Evolutionary conservation across 169 alveolate genomes (phyloP).

Genomic region (Hepatocystis sp.): DNA sequence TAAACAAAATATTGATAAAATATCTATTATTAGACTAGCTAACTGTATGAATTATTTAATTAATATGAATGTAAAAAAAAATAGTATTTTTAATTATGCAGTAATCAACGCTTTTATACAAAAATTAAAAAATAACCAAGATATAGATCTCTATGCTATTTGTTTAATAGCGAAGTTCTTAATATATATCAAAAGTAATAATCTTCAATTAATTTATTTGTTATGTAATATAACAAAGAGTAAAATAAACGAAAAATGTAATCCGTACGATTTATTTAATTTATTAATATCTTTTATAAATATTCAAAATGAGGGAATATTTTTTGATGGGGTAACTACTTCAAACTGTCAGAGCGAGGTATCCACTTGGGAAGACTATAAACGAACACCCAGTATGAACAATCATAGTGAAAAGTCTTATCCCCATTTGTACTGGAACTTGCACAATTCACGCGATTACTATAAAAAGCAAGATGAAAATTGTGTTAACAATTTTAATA

Average conservation of each 20-base stretch:
- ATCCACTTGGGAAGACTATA: not conserved
- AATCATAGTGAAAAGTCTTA: no score
- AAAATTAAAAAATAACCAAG: constrained; percentile 44
- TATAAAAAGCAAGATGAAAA: no score
- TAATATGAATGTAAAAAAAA: constrained; percentile 44
- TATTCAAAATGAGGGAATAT: constrained; percentile 16
- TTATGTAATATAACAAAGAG: not conserved
- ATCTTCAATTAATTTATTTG: constrained; percentile 8
- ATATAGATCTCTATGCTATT: constrained; percentile 33
- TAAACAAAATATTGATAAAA: constrained; percentile 25
- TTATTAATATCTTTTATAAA: constrained; percentile 33
- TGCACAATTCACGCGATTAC: no score
- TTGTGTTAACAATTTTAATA: no score
- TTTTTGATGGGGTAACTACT: no score
- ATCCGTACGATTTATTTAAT: constrained; percentile 22
- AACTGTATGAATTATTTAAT: constrained; percentile 36
- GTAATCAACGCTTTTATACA: constrained; percentile 16
- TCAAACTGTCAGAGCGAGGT: not conserved
- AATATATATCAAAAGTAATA: constrained; percentile 5
- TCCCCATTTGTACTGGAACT: no score
- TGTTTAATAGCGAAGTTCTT: constrained; percentile 32
- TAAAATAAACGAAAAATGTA: constrained; percentile 2
- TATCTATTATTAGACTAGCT: constrained; percentile 31
- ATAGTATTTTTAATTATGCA: constrained; percentile 11
- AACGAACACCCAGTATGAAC: no score